Base-by-base conservation (phyloP, 2,329 filamentous ascomycete species). In the Hysterium pulicare region DNA sequence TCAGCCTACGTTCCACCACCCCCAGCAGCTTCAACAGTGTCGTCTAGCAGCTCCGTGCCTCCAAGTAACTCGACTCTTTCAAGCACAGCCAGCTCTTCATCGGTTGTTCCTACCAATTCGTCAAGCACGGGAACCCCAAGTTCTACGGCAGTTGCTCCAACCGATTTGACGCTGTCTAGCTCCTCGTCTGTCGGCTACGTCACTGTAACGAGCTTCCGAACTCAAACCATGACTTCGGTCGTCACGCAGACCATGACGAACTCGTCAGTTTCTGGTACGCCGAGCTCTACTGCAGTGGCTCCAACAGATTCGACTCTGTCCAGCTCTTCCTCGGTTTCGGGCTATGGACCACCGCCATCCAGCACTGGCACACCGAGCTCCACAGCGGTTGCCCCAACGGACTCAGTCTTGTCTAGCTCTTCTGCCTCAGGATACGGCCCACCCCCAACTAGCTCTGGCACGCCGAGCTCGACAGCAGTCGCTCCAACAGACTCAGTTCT, bases 21-120 rank as follows among this genome's bases (percentile, higher is more conserved):
- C n/a, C 20, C 13, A 5, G 19, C 16, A 9, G 19, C 37, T 21
- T 19, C 37, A 7, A 19, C 37, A 17, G 5, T 13, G 19, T 3
- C 24, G n/a, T 40, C 37, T 3, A 40, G 15, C 37, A 31, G 23
- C 28, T 33, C 23, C 16, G 39, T n/a, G 5, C 21, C 28, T 33
- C 26, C 38, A 37, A 37, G 20, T 16, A 37, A 11, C 19, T 4
- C 21, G 11, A 16, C 13, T 19, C 21, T 19, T 34, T 34, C 19
- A 34, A 34, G 33, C 15, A 34, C n/a, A n/a, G n/a, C n/a, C n/a
- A n/a, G n/a, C 7, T 28, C 24, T 13, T 28, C 24, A 13, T 7
- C 13, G 24, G 24, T 28, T 28, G 8, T 28, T 7, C 24, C 24
- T 8, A 28, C 24, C 13, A 13, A 28, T 8, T 28, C 24, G 24